Conservation (phyloP, 768 basidiomycete genomes). For the Leucosporidium creatinivorum region DNA sequence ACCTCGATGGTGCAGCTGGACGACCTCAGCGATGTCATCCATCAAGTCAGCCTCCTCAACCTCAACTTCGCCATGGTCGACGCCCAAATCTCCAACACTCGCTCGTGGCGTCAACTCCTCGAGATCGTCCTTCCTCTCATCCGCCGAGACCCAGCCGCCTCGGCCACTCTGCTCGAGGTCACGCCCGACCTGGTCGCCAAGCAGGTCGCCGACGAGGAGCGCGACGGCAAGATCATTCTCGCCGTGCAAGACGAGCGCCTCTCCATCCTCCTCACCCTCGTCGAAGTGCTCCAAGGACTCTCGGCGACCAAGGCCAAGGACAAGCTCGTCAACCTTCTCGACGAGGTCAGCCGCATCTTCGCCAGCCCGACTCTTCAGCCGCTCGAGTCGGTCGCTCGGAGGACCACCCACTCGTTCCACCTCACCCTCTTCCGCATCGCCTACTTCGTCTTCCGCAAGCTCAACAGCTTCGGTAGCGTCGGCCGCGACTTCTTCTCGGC, state of each 20-base stretch:
- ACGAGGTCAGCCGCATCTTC: conserved; percentile 58
- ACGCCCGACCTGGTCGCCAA: conserved; percentile 56
- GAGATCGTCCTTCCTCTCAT: conserved; percentile 19
- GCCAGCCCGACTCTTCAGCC: conserved; percentile 69
- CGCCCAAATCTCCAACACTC: conserved; percentile 63
- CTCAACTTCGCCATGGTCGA: conserved; percentile 79
- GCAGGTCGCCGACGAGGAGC: conserved; percentile 47
- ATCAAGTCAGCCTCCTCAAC: conserved; percentile 65
- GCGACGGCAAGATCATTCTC: conserved; percentile 76
- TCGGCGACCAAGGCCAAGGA: conserved; percentile 25
- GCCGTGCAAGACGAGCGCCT: conserved; percentile 69
- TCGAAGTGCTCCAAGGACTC: conserved; percentile 71
- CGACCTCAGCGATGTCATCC: conserved; percentile 46
- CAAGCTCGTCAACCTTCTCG: conserved; percentile 55
- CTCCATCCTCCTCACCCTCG: conserved; percentile 61
- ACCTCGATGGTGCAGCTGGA: conserved; percentile 38
- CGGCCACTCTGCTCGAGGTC: conserved; percentile 53
- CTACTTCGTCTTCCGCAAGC: conserved; percentile 66
- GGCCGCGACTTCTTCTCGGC: conserved; percentile 42
- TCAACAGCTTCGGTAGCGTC: conserved; percentile 52
- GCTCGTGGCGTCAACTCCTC: conserved; percentile 70
- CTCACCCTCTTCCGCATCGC: conserved; percentile 68
- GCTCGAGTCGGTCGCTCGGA: conserved; percentile 61
- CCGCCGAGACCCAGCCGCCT: conserved; percentile 54
- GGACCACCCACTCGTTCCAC: conserved; percentile 64